Base-by-base conservation (phyloP, 805 yeast genomes). In the Yarrowia keelungensis region DNA sequence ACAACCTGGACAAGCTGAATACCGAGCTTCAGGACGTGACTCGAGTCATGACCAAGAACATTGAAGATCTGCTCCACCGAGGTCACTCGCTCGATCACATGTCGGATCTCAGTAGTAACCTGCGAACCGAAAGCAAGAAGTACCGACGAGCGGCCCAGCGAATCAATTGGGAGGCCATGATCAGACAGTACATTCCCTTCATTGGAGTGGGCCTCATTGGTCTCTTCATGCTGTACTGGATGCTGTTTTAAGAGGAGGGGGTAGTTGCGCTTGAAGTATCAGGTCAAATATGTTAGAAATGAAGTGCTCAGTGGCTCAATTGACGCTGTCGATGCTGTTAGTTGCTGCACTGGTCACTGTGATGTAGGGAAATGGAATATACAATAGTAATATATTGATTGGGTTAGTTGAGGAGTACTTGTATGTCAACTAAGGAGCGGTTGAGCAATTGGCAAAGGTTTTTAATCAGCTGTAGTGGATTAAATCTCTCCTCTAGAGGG, bases 21-120 rank as follows among this genome's bases (percentile, higher is more conserved):
- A 85, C 86, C 59, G 99, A 95, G 73, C 81, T 95, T 72, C 92
- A 90, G 62, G 99, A 96, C 75, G 99, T 95, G 58, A 92, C 94
- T 74, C 87, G 91, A 72, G 96, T 95, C 69, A 91, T 95, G 97
- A 92, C 97, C 70, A 94, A 94, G 75, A 95, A 95, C 78, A 95
- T 95, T 69, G 98, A 95, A 78, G 99, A 95, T 78, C 81, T 95
- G 72, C 83, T 95, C 46, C 93, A 94, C 78, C 85, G 99, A 75
- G 99, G 99, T 12, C 98, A 95, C 77, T 89, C 93, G 8, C 83
- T 95, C 72, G 98, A 95, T 78, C 74, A 79, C 54, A 91, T 95
- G 94, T 87, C 91, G 70, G 97, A 95, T 76, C 82, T 95, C 75
- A 90, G 97, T 42, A 86, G 89, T 11, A 85, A 88, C 50, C 83